Evolutionary conservation across 306 rosid species (phyloP).

Genomic region (Trifolium pratense): DNA sequence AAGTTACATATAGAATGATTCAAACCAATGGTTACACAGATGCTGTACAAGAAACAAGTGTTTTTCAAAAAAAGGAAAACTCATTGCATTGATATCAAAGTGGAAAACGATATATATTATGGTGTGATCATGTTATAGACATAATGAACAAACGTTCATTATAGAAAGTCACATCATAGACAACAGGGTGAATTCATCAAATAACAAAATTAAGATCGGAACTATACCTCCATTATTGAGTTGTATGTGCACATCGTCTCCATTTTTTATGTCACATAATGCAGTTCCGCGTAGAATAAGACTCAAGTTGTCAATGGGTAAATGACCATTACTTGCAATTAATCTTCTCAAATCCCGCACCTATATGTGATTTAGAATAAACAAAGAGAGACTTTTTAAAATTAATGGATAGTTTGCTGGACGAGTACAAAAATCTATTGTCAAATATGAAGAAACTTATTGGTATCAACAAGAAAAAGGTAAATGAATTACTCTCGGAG

Average conservation of each 20-base stretch:
- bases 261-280: constrained; percentile 65
- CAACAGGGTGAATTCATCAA: constrained; percentile 16
- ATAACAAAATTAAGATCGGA: constrained; percentile 35
- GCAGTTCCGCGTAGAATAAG: constrained; percentile 79
- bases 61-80: constrained; percentile 4
- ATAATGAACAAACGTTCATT: neutral
- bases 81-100: constrained; percentile 22
- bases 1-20: constrained; percentile 1
- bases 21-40: neutral
- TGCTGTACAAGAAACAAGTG: constrained; percentile 4
- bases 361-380: constrained; percentile 48
- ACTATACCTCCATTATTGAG: constrained; percentile 77
- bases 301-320: constrained; percentile 69
- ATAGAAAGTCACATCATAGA: neutral
- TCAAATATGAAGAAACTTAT: too few species aligned
- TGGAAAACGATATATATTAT: constrained; percentile 9
- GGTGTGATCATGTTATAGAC: neutral
- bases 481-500: neutral
- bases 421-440: too few species aligned
- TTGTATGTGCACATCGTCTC: constrained; percentile 55
- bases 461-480: neutral
- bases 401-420: too few species aligned
- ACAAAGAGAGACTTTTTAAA: constrained; percentile 4
- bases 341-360: constrained; percentile 76
- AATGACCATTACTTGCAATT: constrained; percentile 59